Conservation (phyloP, 257 asterid species). For the Ilex asprella region DNA sequence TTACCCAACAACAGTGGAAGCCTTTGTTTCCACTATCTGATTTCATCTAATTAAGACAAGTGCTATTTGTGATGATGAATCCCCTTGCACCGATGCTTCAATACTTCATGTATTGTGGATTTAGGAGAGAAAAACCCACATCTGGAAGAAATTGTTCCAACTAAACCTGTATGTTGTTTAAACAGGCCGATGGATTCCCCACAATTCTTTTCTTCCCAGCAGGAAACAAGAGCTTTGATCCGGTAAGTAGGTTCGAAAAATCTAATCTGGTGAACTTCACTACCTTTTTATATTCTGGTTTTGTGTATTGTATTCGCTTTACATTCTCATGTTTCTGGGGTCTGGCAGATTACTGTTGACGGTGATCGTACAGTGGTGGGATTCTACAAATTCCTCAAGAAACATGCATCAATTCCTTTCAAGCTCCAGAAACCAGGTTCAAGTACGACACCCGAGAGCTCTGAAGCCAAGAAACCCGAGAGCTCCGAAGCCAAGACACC, state of each 20-base stretch:
- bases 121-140: background rate
- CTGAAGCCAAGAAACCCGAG: constrained; percentile 17
- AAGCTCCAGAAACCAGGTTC: constrained; percentile 64
- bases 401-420: constrained; percentile 80
- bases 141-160: background rate
- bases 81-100: background rate
- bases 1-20: background rate
- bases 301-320: background rate
- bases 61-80: background rate
- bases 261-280: background rate
- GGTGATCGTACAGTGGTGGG: constrained; percentile 78
- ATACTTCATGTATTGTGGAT: too few species aligned
- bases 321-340: background rate
- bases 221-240: constrained; percentile 67
- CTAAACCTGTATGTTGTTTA: constrained; percentile 1
- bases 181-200: constrained; percentile 92
- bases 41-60: background rate
- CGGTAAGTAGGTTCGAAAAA: constrained; percentile 47
- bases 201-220: constrained; percentile 93
- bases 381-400: constrained; percentile 76
- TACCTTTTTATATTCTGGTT: background rate
- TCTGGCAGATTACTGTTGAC: constrained; percentile 62
- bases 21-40: background rate
- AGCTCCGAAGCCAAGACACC: constrained; percentile 40
- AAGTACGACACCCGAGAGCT: constrained; percentile 23